phyloP scores from a whole-genome alignment of 2,329 filamentous ascomycete genomes.

The Alternaria brassicicola region DNA sequence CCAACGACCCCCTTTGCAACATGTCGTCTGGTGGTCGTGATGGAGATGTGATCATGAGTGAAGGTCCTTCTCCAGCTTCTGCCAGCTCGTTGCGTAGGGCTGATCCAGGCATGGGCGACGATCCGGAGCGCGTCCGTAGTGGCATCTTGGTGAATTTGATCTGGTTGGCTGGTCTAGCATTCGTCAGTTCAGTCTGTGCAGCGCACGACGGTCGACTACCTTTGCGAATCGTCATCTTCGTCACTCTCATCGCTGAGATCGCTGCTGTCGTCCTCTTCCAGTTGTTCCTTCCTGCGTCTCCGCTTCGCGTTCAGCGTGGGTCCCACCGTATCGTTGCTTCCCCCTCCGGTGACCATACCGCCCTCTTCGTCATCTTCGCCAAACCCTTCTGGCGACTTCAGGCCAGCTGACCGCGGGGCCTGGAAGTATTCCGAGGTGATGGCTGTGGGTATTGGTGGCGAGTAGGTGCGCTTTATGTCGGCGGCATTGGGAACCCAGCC shows the following conservation, averaged over 20 bases:
- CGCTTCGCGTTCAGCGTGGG: conserved; percentile 68
- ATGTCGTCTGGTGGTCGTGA: conserved; percentile 52
- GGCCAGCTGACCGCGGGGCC: conserved; percentile 64
- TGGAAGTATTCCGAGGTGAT: conserved; percentile 86
- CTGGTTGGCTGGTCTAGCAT: conserved; percentile 72
- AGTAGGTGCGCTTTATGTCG: conserved; percentile 82
- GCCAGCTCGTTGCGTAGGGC: conserved; percentile 62
- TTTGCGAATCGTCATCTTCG: conserved; percentile 67
- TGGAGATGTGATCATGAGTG: conserved; percentile 63
- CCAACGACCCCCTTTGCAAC: conserved; percentile 68
- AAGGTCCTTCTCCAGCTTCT: conserved; percentile 57
- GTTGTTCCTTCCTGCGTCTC: conserved; percentile 72
- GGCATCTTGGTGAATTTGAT: conserved; percentile 98
- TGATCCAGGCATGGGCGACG: conserved; percentile 70
- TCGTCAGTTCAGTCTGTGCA: conserved; percentile 3
- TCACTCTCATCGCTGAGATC: conserved; percentile 86
- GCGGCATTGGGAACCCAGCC: conserved; percentile 78
- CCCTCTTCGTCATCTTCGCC: conserved; percentile 75
- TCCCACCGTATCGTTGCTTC: conserved; percentile 69
- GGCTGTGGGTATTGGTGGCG: conserved; percentile 82
- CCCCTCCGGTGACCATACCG: conserved; percentile 70
- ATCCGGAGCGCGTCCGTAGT: conserved; percentile 81
- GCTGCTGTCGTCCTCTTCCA: conserved; percentile 85
- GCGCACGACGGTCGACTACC: conserved; percentile 20
- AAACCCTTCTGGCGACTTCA: conserved; percentile 60